Base-by-base conservation (phyloP, 2,329 filamentous ascomycete genomes). In the Huntiella omanensis region DNA sequence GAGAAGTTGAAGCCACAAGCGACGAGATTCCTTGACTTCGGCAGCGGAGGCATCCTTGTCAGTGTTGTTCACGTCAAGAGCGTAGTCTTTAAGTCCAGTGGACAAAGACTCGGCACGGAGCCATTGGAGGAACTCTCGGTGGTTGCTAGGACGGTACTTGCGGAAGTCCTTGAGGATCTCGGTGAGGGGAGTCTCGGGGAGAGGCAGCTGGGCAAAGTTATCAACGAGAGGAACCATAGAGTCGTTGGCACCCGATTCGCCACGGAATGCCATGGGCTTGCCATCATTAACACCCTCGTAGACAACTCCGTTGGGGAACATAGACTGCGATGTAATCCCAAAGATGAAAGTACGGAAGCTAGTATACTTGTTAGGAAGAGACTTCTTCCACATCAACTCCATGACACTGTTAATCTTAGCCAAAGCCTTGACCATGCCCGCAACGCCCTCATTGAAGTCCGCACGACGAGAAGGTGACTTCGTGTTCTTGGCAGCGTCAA, bases 261-360 rank as follows among this genome's bases (percentile, higher is more conserved):
- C 88, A 32, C 88, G 79, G 72, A 95, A 95, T 47, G 73, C 79
- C 59, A 85, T 65, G 3, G 83, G 80, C 58, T 82, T 59, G 50
- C 62, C 61, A 50, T 80, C 75, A 53, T 79, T 79, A 50, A 88
- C 73, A 6, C 85, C 86, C 59, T 92, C 81, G 60, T 95, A 95
- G 40, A 93, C 64, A 5, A 95, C 88, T 6, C 88, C 88, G 52
- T 87, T 68, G 6, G 87, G 87, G 62, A 95, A 95, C 86, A 95
- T 94, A 56, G 77, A 80, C 63, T 95, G 87, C 41, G 75, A 81
- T 1, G 85, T 92, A 62, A 95, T 94, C 55, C 88, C 88, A 58
- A 94, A 94, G 65, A 95, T 95, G 67, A 95, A 95, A 8, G 88
- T 93, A 36, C 87, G 81, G 73, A 94, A 95, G 54, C 75, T 80